Base-by-base conservation (phyloP, 768 basidiomycete genomes). In the Boletus sp. region DNA sequence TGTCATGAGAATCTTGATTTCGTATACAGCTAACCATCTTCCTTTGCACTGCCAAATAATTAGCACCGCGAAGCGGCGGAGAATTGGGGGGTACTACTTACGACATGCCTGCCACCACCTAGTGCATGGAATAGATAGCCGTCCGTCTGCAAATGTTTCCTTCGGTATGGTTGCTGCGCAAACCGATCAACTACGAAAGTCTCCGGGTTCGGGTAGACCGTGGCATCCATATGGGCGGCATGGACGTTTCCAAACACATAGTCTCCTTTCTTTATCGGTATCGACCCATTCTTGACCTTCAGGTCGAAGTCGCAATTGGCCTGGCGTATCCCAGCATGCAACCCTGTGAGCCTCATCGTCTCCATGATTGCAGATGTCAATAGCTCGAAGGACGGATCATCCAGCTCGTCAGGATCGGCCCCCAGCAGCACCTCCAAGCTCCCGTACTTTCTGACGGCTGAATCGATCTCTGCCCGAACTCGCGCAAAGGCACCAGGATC, bases 391-490 rank as follows among this genome's bases (percentile, higher is more conserved):
- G 58, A 57, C 3, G 62, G 50, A 36, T 64, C 52, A 10, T 66
- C 67, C 53, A 69, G 9, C 20, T 46, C 28, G 6, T 56, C 53
- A 0, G 64, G 64, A 39, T 29, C 57, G 2, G 54, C 58, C 6
- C 47, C 54, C 0, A 68, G 51, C 2, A 69, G 47, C 12, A 24
- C 29, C 18, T 61, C 61, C 46, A 69, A 46, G 44, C 33, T 40
- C 2, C 64, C 54, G 1, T 50, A 64, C 9, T 35, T 60, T 30
- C 55, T 29, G 7, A 69, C 50, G 1, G 59, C 64, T 7, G 15
- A 20, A 39, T 83, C 82, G 12, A 84, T 67, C 56, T 84, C 80
- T 5, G 71, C 67, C 2, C 78, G 77, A 6, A 83, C 73, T 50
- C 75, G 77, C 30, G 73, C 71, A 67, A 82, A 71, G 1, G 71